Conservation (phyloP, 2,329 filamentous ascomycete genomes). For the Xenosphaeropsis pyriputrescens region DNA sequence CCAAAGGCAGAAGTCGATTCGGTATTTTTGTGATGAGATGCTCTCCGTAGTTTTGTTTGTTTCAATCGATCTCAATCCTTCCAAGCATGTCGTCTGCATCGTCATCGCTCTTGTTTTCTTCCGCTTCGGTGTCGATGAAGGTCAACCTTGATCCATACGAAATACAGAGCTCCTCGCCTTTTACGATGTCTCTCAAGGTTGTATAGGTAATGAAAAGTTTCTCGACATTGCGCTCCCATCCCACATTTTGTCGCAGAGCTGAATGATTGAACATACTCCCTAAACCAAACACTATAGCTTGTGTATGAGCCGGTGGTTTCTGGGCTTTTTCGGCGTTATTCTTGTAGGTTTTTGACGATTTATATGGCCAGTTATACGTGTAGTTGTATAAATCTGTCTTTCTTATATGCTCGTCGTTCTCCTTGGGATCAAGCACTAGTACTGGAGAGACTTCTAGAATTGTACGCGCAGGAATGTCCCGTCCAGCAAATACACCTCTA, state of each 20-base stretch:
- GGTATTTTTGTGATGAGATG: no score
- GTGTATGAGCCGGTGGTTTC: constrained; percentile 20
- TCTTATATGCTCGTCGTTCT: constrained; percentile 31
- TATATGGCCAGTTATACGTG: constrained; percentile 28
- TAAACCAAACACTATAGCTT: constrained; percentile 37
- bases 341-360: constrained; percentile 8
- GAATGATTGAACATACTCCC: constrained; percentile 46
- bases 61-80: constrained; percentile 16
- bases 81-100: constrained; percentile 12
- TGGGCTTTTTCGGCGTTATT: constrained; percentile 4
- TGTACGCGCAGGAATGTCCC: constrained; percentile 28
- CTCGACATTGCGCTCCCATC: constrained; percentile 33
- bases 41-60: no score
- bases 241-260: constrained; percentile 33
- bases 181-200: constrained; percentile 29
- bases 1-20: no score
- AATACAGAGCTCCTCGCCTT: constrained; percentile 39
- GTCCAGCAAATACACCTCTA: constrained; percentile 33
- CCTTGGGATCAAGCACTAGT: constrained; percentile 28
- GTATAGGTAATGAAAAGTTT: constrained; percentile 30
- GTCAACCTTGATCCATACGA: constrained; percentile 20
- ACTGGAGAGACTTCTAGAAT: constrained; percentile 36
- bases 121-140: constrained; percentile 19
- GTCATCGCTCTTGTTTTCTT: constrained; percentile 6
- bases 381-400: constrained; percentile 38